Percentiles rank a stretch among this genome's conserved stretches.
These are phyloP conservation scores for Pyricularia pennisetigena DNA, from an alignment of 2,329 filamentous ascomycete species.

Conservation along the genomic window DNA sequence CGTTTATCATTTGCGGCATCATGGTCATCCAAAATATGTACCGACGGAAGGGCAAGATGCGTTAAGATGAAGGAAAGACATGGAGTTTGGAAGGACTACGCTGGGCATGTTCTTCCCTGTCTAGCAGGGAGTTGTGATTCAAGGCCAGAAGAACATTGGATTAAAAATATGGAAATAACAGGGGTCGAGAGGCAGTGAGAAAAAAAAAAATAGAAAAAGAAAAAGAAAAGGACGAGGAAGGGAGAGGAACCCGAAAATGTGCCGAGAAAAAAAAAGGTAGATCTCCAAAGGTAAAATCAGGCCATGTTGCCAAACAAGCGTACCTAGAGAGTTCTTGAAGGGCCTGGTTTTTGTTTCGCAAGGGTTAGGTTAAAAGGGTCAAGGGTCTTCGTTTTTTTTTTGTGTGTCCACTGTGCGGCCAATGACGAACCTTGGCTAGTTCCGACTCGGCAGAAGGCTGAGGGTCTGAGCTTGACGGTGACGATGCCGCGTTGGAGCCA, in stretches of 20 bases:
- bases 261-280: not conserved
- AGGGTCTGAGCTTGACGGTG: not conserved
- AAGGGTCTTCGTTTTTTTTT: not conserved
- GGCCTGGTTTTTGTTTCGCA: conserved; percentile 1
- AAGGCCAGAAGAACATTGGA: not conserved
- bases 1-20: not conserved
- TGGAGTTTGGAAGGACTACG: not conserved
- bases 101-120: not conserved
- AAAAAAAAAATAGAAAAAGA: not conserved
- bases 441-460: not conserved
- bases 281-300: not conserved
- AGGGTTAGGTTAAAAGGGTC: not conserved
- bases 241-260: not conserved
- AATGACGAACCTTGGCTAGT: conserved; percentile 2
- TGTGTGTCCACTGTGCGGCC: not conserved
- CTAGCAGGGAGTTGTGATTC: not conserved
- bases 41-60: not conserved
- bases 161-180: not conserved
- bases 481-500: not conserved
- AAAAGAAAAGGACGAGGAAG: not conserved
- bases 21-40: not conserved
- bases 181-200: not conserved
- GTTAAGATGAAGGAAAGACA: not conserved
- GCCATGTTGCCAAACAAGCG: conserved; percentile 1
- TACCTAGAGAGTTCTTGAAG: conserved; percentile 3